phyloP scores from a whole-genome alignment of 78 protist genomes.

The Planoprotostelium fungivorum region DNA sequence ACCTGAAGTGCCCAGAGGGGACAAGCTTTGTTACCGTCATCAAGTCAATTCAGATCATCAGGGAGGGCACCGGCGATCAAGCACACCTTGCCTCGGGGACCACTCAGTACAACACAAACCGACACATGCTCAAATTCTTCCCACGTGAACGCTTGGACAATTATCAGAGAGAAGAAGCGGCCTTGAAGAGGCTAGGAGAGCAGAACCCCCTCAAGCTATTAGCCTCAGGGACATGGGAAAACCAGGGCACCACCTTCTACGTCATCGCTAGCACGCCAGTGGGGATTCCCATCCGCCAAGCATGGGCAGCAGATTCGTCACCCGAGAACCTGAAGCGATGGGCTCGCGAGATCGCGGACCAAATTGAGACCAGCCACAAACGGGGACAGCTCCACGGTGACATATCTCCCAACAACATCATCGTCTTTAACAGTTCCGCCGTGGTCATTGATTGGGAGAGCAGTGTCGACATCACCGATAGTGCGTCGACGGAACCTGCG shows the following conservation, averaged over 20 bases:
- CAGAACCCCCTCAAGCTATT: constrained; percentile 1
- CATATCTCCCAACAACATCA: not conserved
- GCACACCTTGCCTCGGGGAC: constrained; percentile 3
- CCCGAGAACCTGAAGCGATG: not conserved
- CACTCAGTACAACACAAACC: not conserved
- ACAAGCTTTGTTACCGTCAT: not conserved
- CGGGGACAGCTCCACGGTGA: constrained; percentile 1
- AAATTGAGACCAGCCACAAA: constrained; percentile 1
- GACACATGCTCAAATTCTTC: constrained; percentile 1
- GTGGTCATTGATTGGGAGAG: not conserved
- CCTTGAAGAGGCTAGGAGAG: not conserved
- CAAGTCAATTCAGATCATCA: not conserved
- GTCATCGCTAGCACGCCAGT: constrained; percentile 2
- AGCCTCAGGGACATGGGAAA: constrained; percentile 2
- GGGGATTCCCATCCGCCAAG: constrained; percentile 2
- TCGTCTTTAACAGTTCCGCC: not conserved
- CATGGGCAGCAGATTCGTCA: not conserved
- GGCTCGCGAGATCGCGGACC: constrained; percentile 1
- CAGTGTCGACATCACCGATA: not conserved
- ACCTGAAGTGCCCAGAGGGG: not conserved
- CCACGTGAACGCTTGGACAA: not conserved
- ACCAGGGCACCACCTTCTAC: constrained; percentile 1
- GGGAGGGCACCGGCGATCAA: constrained; percentile 1
- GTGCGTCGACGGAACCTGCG: constrained; percentile 1
- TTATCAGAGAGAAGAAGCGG: not conserved